Conservation (phyloP, 208 protist species). For the Crithidia bombi region DNA sequence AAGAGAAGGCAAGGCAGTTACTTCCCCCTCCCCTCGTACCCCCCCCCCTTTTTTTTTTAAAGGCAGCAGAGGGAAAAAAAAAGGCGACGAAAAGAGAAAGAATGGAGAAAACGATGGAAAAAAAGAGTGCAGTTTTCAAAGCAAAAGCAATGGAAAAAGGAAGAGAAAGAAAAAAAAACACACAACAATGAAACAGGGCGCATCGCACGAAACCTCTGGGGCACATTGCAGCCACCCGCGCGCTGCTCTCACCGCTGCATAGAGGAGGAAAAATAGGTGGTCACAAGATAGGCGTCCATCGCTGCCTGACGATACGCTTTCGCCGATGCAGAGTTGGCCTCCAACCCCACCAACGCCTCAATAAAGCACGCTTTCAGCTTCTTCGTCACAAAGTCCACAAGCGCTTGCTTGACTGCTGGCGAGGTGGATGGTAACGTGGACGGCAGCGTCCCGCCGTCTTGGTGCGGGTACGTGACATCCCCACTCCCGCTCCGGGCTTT, state of each 20-base stretch:
- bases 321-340: neutral
- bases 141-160: neutral
- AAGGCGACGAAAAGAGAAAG: neutral
- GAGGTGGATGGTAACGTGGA: neutral
- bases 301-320: slow-evolving; percentile 21
- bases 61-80: neutral
- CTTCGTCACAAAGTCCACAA: slow-evolving; percentile 10
- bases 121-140: neutral
- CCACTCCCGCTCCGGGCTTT: neutral
- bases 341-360: neutral
- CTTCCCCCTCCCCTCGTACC: too few relatives aligned
- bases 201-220: neutral
- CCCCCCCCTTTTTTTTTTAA: neutral
- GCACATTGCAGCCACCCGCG: neutral
- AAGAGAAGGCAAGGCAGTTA: too few relatives aligned
- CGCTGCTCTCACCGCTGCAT: neutral
- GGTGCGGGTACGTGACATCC: neutral
- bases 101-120: slow-evolving; percentile 4
- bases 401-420: neutral
- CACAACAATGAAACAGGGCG: neutral
- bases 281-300: slow-evolving; percentile 17
- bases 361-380: slow-evolving; percentile 17
- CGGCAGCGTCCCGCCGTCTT: neutral
- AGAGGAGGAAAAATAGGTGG: slow-evolving; percentile 9
- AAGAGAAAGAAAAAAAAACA: neutral